Evolutionary conservation across 225 moss, liverwort and hornwort species (phyloP), one percentile per base, ranked within the genome.

Genomic region (Marchantia paleacea): DNA sequence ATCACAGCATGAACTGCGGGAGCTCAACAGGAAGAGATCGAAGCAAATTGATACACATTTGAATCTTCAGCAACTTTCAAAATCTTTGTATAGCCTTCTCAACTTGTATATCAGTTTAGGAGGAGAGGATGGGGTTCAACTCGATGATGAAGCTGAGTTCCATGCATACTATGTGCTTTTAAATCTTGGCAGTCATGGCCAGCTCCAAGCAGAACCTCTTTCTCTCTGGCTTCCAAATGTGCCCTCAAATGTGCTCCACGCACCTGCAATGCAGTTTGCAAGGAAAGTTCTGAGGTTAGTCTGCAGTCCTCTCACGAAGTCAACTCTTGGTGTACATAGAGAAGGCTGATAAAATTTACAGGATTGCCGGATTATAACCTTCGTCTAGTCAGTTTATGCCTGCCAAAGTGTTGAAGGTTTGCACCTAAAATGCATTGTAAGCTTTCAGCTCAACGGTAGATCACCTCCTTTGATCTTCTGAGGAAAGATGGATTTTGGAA

Each of bases 1-100:
- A 80, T 97, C 97, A 69, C 90, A 94, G 75, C 91, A 93, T 82
- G 97, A 97, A 66, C 82, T 97, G 26, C 88, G 88, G 53, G 92
- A 91, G 53, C 85, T 87, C 47, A 92, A 89, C 67, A 81, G 85
- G 29, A 80, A 81, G 79, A 78, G 85, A 82, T 85, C 91, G 77
- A 92, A 90, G 66, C 90, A 97, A 57, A 81, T 90, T 30, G 90
- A 97, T 75, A 87, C 89, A 52, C 91, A 97, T 66, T 81, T 97
- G 72, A 97, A 97, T 80, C 92, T 92, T 39, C 89, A 94, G 83
- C 97, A 97, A 92, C 97, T 97, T 78, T 89, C 90, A 0, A 97
- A 97, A 82, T 89, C 97, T 39, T 63, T 97, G 55, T 84, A 94
- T 80, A 91, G 89, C 73, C 94, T 97, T 60, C 84, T 94, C 0